Base-by-base conservation (phyloP, 1,284 basidiomycete genomes). In the Ceratobasidium sp. region DNA sequence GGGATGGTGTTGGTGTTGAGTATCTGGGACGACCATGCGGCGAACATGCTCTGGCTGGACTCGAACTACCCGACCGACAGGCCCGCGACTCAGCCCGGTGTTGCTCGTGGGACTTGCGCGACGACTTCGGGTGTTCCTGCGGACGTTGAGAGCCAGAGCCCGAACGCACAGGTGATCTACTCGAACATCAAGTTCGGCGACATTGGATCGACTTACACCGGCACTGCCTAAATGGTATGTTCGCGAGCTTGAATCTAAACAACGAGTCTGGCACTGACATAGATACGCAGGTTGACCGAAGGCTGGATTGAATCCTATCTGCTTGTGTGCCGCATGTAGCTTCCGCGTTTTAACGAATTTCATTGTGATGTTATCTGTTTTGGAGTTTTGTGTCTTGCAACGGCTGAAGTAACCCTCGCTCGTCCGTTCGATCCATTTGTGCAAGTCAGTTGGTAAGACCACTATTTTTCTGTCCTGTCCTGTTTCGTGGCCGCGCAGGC, bases 31-130 rank as follows among this genome's bases (percentile, higher is more conserved):
- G 89, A 90, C 84, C 85, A 89, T 80, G 84, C 84, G 50, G 88
- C 86, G 79, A 83, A 87, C 81, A 90, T 90, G 89, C 86, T 89
- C 82, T 90, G 89, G 89, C 88, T 90, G 83, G 89, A 91, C 84
- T 85, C 84, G 81, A 84, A 82, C 85, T 90, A 90, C 84, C 89
- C 89, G 64, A 85, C 85, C 35, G 82, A 82, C 81, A 83, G 82
- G 33, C 81, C 84, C 80, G 81, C 88, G 20, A 84, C 84, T 77
- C 76, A 80, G 71, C 87, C 89, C 68, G 89, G 89, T 83, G 85
- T 89, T 75, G 83, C 86, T 77, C 88, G 89, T 82, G 89, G 89
- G 77, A 85, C 87, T 20, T 90, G 90, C 83, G 77, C 88, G 2
- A 87, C 88, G 50, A 83, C 83, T 18, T 88, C 87, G 55, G 90